Base-by-base conservation (phyloP, 2,329 filamentous ascomycete species). In the Colletotrichum simmondsii region DNA sequence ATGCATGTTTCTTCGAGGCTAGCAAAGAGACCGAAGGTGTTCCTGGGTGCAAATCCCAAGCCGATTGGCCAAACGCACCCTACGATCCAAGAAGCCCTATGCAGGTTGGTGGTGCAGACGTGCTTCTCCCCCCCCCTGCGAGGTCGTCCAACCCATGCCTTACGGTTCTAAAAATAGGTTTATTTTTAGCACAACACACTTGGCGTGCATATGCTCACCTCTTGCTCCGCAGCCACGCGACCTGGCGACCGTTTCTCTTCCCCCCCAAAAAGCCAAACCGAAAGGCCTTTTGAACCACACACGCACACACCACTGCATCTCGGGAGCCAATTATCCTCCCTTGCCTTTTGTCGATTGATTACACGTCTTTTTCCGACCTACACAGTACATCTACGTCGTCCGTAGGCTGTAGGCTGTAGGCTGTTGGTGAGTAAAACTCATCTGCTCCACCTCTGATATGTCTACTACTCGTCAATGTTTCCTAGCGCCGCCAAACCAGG, bases 81-180 rank as follows among this genome's bases (percentile, higher is more conserved):
- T 42, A 57, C 61, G 46, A 24, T 53, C n/a, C 42, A 59, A n/a
- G 58, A 53, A 37, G 14, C 37, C 64, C 35, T 53, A 49, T 49
- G 42, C 37, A 58, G 49, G 53, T 59, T 65, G 49, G 60, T 65
- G 53, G 24, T 56, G 14, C 2, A 32, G 22, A 42, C 22, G 28
- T 59, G 19, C 46, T 6, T 19, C 14, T 22, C 24, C 19, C 37
- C 10, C 42, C 42, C 19, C 24, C 52, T 49, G 59, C 54, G 60
- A 61, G 56, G 66, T 52, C 49, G 42, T 64, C 22, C 52, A 56
- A 14, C 6, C 6, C 65, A 69, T 59, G 37, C 42, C 69, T 30
- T 59, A n/a, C 16, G 10, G 10, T 71, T 67, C 68, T 72, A 74
- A 74, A 72, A 72, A 74, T 65, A 72, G 22, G 37, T 59, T 65